Evolutionary conservation across 192 early-diverging fungal genomes (phyloP), one percentile per base, ranked within the genome.

Genomic region (Coemansia sp.): DNA sequence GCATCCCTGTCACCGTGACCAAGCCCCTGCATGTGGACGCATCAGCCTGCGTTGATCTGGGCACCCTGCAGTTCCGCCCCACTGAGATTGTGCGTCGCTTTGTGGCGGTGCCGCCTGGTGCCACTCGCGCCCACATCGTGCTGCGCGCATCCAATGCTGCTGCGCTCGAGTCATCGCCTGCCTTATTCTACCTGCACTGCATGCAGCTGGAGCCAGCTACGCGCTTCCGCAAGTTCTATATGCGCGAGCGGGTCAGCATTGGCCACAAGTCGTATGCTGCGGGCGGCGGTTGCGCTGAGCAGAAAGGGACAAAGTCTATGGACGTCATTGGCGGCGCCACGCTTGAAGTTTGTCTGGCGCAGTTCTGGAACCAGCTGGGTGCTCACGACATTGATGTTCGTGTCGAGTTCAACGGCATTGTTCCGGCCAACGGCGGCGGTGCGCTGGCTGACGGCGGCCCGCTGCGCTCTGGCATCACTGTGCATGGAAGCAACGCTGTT

Each of bases 341-440:
- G 21, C 69, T 96, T 25, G 95, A 98, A 73, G 81, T 93, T 29
- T 73, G 88, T 60, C 56, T 97, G 37, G 93, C 93, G 2, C 94
- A 94, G 70, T 95, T 92, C 76, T 99, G 97, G 94, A 89, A 87
- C 48, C 84, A 86, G 60, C 75, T 89, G 24, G 93, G 86, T 25
- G 66, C 76, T 11, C 89, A 93, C 63, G 70, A 74, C 23, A 72
- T 96, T 9, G 85, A 86, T 24, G 68, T 94, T 10, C 81, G 86
- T 15, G 43, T 97, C 11, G 82, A 83, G n/a, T 96, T 98, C 76
- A 88, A 89, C 64, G 93, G 93, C 17, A 83, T 95, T 14, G 62
- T 76, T 74, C 73, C 69, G 69, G 23, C 22, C 9, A 82, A 60
- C 41, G 58, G 74, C 35, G 62, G 69, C 9, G 67, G 84, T 14